A percentile compares a stretch with the other conserved stretches of the same genome.
These are phyloP conservation scores for Lactarius psammicola DNA, from an alignment of 768 basidiomycete species.

Conservation along the genomic window DNA sequence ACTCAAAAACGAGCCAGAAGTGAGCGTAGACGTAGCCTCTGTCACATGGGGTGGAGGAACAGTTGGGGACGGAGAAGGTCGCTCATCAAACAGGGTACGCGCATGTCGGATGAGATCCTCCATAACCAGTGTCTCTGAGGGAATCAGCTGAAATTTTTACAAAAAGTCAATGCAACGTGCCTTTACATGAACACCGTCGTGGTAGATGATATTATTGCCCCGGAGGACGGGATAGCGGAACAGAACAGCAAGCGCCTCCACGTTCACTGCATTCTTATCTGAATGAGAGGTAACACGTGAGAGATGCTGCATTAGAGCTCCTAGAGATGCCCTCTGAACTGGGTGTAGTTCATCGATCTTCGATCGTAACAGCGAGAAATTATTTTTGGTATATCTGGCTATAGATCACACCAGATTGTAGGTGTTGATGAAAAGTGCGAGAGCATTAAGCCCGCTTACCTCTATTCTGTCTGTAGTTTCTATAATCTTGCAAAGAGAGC, in stretches of 20 bases:
- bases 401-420: not conserved
- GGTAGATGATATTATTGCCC: not conserved
- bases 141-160: not conserved
- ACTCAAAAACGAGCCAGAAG: not conserved
- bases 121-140: not conserved
- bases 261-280: not conserved
- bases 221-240: not conserved
- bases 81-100: not conserved
- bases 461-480: not conserved
- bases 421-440: not conserved
- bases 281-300: not conserved
- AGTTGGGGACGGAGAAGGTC: accelerated
- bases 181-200: not conserved
- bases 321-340: not conserved
- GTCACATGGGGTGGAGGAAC: no score
- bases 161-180: not conserved
- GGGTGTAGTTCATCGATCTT: not conserved
- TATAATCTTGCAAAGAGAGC: not conserved
- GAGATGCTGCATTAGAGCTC: not conserved
- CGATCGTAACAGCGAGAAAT: not conserved
- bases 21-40: no score
- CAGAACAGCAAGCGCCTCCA: not conserved
- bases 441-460: not conserved
- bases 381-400: not conserved
- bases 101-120: not conserved